Conservation (phyloP, 2,329 filamentous ascomycete genomes). For the Lasiodiplodia sp. region DNA sequence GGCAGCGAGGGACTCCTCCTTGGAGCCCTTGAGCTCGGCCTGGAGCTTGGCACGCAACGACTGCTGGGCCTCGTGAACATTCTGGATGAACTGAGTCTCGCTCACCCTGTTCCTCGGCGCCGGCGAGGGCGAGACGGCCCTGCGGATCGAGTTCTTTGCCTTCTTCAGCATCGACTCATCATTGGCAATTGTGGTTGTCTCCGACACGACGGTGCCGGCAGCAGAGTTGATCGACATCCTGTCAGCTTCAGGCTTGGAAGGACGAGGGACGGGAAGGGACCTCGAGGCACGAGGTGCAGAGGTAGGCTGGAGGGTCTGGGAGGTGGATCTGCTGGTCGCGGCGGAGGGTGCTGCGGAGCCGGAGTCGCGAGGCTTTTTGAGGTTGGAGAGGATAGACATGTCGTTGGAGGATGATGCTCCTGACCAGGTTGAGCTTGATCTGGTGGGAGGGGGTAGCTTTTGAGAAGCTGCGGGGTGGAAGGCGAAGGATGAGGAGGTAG, state of each 20-base stretch:
- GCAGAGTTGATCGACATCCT: slow-evolving; percentile 30
- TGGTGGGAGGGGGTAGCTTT: not conserved
- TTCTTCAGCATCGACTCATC: slow-evolving; percentile 27
- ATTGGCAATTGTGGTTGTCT: slow-evolving; percentile 28
- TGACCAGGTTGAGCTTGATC: slow-evolving; percentile 20
- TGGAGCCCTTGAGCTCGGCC: slow-evolving; percentile 28
- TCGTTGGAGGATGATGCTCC: slow-evolving; percentile 15
- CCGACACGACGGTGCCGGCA: slow-evolving; percentile 25
- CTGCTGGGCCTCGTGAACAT: slow-evolving; percentile 21
- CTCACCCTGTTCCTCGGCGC: slow-evolving; percentile 12
- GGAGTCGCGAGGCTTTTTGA: slow-evolving; percentile 28
- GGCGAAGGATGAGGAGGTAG: slow-evolving; percentile 22
- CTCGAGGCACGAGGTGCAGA: slow-evolving; percentile 17
- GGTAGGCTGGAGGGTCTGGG: slow-evolving; percentile 14
- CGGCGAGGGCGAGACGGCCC: slow-evolving; percentile 20
- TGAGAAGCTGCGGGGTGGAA: slow-evolving; percentile 17
- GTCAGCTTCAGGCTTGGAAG: slow-evolving; percentile 26
- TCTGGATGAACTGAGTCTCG: slow-evolving; percentile 23
- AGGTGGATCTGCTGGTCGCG: slow-evolving; percentile 23
- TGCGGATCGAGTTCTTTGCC: slow-evolving; percentile 26
- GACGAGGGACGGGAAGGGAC: slow-evolving; percentile 20
- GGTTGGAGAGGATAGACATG: slow-evolving; percentile 29
- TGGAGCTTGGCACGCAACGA: slow-evolving; percentile 17
- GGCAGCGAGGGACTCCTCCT: slow-evolving; percentile 26
- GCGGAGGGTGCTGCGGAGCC: slow-evolving; percentile 21